Evolutionary conservation across 31 red algal species (phyloP), one percentile per base, ranked within the genome.

Genomic region (Asparagopsis taxiformis): DNA sequence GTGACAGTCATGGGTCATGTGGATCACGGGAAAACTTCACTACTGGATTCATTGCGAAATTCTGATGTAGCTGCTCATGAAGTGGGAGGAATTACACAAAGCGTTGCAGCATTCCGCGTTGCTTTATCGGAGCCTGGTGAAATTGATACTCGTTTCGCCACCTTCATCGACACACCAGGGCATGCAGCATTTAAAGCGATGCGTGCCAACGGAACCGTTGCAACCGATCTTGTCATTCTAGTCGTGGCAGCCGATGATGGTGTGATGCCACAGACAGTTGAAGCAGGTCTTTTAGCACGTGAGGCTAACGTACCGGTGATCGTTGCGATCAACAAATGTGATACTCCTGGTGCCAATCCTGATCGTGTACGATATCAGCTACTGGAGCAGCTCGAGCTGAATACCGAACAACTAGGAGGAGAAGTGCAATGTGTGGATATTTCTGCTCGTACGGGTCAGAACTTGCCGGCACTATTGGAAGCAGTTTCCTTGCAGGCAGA

Each of bases 241-340:
- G 96, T 99, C 0, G 91, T 99, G 26, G 96, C 96, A 13, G 96
- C 91, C 33, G 87, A 99, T 66, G 91, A 94, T 67, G 96, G 96
- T 44, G 77, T 94, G 32, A 91, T 92, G 87, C 88, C 96, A 37
- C 91, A 94, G 70, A 99, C 91, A 19, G 37, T 87, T 19, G 96
- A 99, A 71, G 86, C 86, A 2, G 66, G 73, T 10, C 30, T 74
- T 36, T 70, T 77, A 17, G 91, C 91, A 33, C 59, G 62, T 23
- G 66, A 59, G 13, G 77, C 89, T 0, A 55, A 65, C 35, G 82
- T 87, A 29, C 77, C 91, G 0, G 78, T 94, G 13, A 88, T 99
- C 28, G 91, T 99, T 16, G 96, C 96, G 3, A 53, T 99, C 38
- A 99, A 94, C 55, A 99, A 99, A 53, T 77, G 81, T 51, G 96